Base-by-base conservation (phyloP, 805 yeast species). In the Saccharomycopsis guyanensis region DNA sequence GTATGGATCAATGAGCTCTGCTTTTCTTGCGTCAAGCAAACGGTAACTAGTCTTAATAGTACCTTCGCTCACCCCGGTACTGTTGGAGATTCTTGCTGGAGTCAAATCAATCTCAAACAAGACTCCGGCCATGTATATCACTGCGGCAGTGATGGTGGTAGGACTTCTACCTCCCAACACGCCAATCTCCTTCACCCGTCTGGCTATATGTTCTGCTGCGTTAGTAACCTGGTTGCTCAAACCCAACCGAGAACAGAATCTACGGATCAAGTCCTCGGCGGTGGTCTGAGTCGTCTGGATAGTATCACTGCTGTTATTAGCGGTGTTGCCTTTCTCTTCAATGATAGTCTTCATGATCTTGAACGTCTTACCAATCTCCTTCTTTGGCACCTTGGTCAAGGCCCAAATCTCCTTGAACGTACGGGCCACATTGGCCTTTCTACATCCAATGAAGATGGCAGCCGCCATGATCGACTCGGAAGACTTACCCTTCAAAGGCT, bases 381-480 rank as follows among this genome's bases (percentile, higher is more conserved):
- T 89, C 53, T 86, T 79, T 23, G 96, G 95, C 23, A 93, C 97
- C 56, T 83, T 81, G 2, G 97, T 93, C 57, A 93, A 72, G 7
- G 95, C 94, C 78, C 96, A 86, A 44, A 93, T 89, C 66, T 93
- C 98, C 63, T 86, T 87, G 65, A 91, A 93, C 2, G 96, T 82
- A 64, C 98, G 82, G 25, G 95, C 94, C 20, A 89, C 97, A 46
- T 80, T 79, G 3, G 97, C 95, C 61, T 87, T 86, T 49, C 97
- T 71, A 66, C 98, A 93, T 2, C 97, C 98, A 54, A 93, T 78
- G 52, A 87, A 78, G 46, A 93, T 93, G 1, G 96, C 86, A 1
- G 96, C 96, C 1, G 97, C 98, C 88, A 93, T 88, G 38, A 93
- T 86, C 53, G 89, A 79, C 62, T 88, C 96, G 57, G 86, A 89